Evolutionary conservation across 305 asterid genomes (phyloP).

Genomic region (Fraxinus sp.): DNA sequence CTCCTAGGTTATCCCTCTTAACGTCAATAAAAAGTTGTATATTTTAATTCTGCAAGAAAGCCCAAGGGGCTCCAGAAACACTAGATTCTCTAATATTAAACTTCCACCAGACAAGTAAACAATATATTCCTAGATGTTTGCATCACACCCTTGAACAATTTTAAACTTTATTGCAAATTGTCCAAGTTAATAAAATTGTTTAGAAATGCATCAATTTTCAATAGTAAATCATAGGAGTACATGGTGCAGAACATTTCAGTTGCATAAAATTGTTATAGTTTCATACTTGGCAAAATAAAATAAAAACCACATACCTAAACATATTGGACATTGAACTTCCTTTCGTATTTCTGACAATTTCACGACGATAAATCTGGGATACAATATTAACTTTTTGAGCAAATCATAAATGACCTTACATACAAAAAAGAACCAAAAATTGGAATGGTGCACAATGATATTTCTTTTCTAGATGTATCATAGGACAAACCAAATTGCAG

Average conservation of each 20-base stretch:
- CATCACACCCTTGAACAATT: background rate
- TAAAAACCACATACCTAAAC: conserved; percentile 41
- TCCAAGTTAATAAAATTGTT: background rate
- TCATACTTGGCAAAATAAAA: conserved; percentile 15
- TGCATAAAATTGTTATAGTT: conserved; percentile 11
- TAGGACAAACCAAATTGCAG: background rate
- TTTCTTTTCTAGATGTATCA: conserved; percentile 22
- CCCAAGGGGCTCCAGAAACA: background rate
- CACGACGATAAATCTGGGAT: conserved; percentile 48
- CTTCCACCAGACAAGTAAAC: background rate
- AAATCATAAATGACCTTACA: conserved; percentile 4
- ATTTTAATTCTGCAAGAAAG: conserved; percentile 2
- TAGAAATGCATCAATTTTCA: conserved; percentile 15
- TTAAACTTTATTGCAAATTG: background rate
- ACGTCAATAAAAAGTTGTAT: background rate
- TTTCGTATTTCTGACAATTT: conserved; percentile 72
- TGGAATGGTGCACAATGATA: conserved; percentile 13
- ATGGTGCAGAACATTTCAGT: conserved; percentile 13
- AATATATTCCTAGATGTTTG: background rate
- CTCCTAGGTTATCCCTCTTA: background rate
- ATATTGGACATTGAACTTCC: conserved; percentile 93
- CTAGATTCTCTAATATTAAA: background rate
- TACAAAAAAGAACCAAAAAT: conserved; percentile 14
- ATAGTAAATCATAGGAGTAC: conserved; percentile 12
- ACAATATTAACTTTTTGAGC: conserved; percentile 21